Evolutionary conservation across 352 stramenopile genomes (phyloP), one percentile per base, ranked within the genome.

Genomic region (Globisporangium spinosum): DNA sequence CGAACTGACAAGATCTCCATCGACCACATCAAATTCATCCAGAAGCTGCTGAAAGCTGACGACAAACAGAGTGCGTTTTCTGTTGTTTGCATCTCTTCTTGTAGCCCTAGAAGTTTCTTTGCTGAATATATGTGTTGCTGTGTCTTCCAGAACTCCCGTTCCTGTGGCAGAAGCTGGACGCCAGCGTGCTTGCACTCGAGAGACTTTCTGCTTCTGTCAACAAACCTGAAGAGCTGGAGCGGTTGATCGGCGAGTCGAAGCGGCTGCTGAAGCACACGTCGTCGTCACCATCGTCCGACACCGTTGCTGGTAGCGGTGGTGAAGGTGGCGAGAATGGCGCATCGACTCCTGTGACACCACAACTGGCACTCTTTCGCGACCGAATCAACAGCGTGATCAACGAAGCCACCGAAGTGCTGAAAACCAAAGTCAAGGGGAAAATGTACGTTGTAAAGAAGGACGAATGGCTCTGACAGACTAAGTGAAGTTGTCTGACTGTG

Each of bases 151-250:
- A 62, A 8, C 43, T 68, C n/a, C 78, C 68, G n/a, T 75, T 78
- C 17, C 85, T 79, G 76, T 90, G 82, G 84, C 75, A 85, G 10
- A 75, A 77, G 47, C 72, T 90, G 38, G 75, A 90, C 47, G 72
- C 80, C 20, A 88, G 69, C 10, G 68, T 92, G 51, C 25, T 75
- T 38, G 68, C 72, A 60, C 69, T 90, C 34, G 84, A 92, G 40
- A 72, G 74, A 2, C 66, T 92, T 12, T 75, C 74, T 8, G 57
- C 67, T 32, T 65, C 71, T 22, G 78, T 89, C 3, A 85, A 79
- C 34, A 85, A 85, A n/a, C 78, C 79, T 0, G 74, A 89, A 23
- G 80, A 90, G 59, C 71, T 90, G 29, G 77, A 89, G 57, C 69
- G 76, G 1, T 67, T 92, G 9, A 58, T 90, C 40, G 68, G 70